These are phyloP conservation scores for Epichloe amarillans DNA, from an alignment of 2,329 filamentous ascomycete species.

Conservation along the genomic window DNA sequence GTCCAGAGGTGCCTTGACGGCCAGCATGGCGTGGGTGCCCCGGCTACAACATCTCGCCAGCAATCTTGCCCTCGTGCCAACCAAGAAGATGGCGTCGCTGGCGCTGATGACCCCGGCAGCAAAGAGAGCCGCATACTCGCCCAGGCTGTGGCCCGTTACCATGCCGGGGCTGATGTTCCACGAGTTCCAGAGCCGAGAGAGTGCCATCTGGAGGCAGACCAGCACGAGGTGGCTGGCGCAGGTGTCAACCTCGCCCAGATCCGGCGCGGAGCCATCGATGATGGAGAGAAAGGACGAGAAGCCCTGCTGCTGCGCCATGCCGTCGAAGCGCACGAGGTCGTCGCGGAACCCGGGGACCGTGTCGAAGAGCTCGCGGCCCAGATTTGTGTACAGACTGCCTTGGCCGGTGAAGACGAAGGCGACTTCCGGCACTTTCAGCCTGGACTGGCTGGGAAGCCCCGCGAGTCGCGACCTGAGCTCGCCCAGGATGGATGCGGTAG, in stretches of 20 bases:
- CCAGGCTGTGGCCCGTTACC: constrained; percentile 50
- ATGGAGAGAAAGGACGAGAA: constrained; percentile 26
- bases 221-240: constrained; percentile 24
- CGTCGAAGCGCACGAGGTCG: constrained; percentile 20
- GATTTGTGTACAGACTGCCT: constrained; percentile 20
- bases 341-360: constrained; percentile 18
- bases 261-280: constrained; percentile 28
- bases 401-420: constrained; percentile 34
- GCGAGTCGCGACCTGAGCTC: background rate
- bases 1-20: constrained; percentile 31
- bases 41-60: constrained; percentile 51
- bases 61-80: constrained; percentile 53
- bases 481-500: background rate
- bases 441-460: background rate
- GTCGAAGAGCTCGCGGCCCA: constrained; percentile 21
- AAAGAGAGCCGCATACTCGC: constrained; percentile 61
- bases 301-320: constrained; percentile 17
- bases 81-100: constrained; percentile 58
- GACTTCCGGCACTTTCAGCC: constrained; percentile 10
- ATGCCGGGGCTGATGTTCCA: constrained; percentile 41
- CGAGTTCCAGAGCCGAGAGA: constrained; percentile 24
- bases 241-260: constrained; percentile 5
- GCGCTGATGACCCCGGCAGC: constrained; percentile 58
- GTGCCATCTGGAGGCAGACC: constrained; percentile 26
- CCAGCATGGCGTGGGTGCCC: constrained; percentile 49